Evolutionary conservation across 2,329 filamentous ascomycete species (phyloP).

Genomic region (Cordyceps farinosa): DNA sequence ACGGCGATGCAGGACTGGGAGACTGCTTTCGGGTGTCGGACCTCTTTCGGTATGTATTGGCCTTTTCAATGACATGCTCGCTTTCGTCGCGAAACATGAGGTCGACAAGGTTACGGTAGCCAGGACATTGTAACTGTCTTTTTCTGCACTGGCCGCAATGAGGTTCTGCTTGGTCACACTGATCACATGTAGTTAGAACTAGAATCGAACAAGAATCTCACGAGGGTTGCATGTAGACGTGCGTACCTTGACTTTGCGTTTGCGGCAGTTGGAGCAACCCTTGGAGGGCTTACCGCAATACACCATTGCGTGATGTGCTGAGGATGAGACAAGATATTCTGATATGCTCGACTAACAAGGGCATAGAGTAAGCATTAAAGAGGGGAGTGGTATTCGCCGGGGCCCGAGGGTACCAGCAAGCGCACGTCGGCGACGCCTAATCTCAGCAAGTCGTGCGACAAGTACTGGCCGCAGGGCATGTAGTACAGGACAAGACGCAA

Average conservation of each 20-base stretch:
- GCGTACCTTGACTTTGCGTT: constrained; percentile 55
- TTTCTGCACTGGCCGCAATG: constrained; percentile 54
- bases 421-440: neutral
- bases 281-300: constrained; percentile 57
- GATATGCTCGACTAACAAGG: neutral
- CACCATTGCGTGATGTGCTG: constrained; percentile 40
- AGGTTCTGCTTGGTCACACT: constrained; percentile 53
- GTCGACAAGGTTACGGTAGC: constrained; percentile 53
- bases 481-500: neutral
- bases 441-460: neutral
- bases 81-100: constrained; percentile 58
- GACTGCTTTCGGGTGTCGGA: constrained; percentile 25
- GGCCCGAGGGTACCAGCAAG: neutral
- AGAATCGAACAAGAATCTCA: constrained; percentile 5
- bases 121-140: constrained; percentile 49
- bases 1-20: constrained; percentile 19
- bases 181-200: constrained; percentile 13
- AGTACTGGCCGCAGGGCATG: neutral
- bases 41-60: constrained; percentile 34
- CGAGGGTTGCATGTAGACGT: constrained; percentile 8
- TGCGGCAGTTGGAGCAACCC: constrained; percentile 53
- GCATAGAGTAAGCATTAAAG: neutral
- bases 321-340: neutral
- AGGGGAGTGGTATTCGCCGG: neutral
- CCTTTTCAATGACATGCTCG: constrained; percentile 52